phyloP scores from a whole-genome alignment of 2,329 filamentous ascomycete species.

The Lasiodiplodia gonubiensis region DNA sequence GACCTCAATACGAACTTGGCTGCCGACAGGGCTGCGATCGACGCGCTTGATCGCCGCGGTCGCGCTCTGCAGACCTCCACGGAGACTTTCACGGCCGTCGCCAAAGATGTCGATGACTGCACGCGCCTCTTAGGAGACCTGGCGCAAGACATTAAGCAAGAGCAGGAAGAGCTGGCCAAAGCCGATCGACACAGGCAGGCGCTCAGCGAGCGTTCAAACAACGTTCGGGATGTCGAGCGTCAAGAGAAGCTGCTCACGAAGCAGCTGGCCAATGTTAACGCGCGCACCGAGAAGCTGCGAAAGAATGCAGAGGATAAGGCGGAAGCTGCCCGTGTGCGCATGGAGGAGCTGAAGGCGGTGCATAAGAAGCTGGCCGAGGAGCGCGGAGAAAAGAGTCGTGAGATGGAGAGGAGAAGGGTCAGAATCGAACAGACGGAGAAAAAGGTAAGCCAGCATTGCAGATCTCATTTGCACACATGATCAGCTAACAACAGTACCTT shows the following conservation, averaged over 20 bases:
- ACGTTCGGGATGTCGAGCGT: constrained; percentile 88
- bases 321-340: constrained; percentile 78
- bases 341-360: constrained; percentile 83
- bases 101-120: constrained; percentile 83
- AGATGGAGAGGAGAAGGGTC: constrained; percentile 91
- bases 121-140: constrained; percentile 91
- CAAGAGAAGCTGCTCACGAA: constrained; percentile 82
- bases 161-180: constrained; percentile 85
- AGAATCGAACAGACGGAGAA: constrained; percentile 98
- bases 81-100: constrained; percentile 85
- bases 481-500: neutral
- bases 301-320: constrained; percentile 82
- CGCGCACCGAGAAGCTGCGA: constrained; percentile 82
- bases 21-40: constrained; percentile 82
- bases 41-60: constrained; percentile 83
- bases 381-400: constrained; percentile 81
- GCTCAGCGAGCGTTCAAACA: constrained; percentile 84
- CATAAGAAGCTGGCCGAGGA: constrained; percentile 85
- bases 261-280: constrained; percentile 83
- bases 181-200: constrained; percentile 85
- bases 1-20: constrained; percentile 81
- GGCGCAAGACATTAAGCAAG: constrained; percentile 79
- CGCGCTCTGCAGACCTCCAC: constrained; percentile 88
- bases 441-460: constrained; percentile 68
- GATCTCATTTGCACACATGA: neutral